phyloP scores from a whole-genome alignment of 208 protist species.

The Crithidia bombi region DNA sequence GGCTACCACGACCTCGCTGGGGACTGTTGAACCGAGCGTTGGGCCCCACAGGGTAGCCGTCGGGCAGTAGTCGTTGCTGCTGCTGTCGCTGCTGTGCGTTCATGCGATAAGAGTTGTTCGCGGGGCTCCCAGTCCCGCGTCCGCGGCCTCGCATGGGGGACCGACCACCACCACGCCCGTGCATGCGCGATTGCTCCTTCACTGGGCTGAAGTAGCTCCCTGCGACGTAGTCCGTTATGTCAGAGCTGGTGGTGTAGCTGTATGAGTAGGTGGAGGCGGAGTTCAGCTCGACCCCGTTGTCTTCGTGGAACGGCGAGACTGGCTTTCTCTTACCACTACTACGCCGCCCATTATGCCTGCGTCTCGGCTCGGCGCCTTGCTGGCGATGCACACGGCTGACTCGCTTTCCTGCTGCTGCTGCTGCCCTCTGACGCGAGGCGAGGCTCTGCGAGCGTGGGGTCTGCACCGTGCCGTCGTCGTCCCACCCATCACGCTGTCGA shows the following conservation, averaged over 20 bases:
- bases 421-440: background rate
- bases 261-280: conserved; percentile 28
- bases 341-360: background rate
- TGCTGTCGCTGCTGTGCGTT: conserved; percentile 3
- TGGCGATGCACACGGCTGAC: background rate
- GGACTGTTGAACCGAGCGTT: background rate
- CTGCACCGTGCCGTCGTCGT: conserved; percentile 5
- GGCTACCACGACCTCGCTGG: conserved; percentile 16
- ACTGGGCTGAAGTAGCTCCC: conserved; percentile 33
- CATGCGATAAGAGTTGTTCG: conserved; percentile 1
- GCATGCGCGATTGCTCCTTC: background rate
- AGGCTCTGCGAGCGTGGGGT: background rate
- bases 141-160: conserved; percentile 12
- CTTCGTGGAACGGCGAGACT: conserved; percentile 2
- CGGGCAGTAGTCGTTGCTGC: background rate
- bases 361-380: background rate
- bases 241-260: conserved; percentile 33
- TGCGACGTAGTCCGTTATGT: conserved; percentile 27
- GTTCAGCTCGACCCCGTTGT: conserved; percentile 11
- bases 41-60: background rate
- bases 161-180: conserved; percentile 1
- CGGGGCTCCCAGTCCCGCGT: background rate
- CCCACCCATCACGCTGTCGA: background rate
- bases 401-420: conserved; percentile 20
- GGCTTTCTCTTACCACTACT: background rate